A percentile compares a stretch with the other conserved stretches of the same genome.
Conservation (phyloP, 306 rosid genomes). For the Corylus avellana region DNA sequence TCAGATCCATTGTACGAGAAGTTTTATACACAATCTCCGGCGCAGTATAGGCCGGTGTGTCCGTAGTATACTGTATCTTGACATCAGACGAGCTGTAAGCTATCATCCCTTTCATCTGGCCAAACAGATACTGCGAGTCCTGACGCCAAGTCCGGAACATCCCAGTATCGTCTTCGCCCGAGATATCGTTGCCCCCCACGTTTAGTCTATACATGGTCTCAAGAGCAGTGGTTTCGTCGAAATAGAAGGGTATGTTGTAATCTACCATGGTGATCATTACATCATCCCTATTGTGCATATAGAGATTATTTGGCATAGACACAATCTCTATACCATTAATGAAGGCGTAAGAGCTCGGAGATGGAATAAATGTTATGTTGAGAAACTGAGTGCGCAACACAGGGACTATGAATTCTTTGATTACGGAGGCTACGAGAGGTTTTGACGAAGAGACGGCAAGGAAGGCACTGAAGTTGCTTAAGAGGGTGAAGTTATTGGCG, state of each 20-base stretch:
- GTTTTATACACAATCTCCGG: background rate
- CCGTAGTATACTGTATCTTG: background rate
- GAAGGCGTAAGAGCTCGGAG: constrained; percentile 23
- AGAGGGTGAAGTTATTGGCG: constrained; percentile 13
- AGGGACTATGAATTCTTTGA: constrained; percentile 20
- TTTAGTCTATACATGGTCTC: constrained; percentile 27
- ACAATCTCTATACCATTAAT: constrained; percentile 34
- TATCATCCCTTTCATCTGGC: too few relatives aligned
- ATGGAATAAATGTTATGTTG: constrained; percentile 28
- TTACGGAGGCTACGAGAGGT: background rate
- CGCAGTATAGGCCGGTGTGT: constrained; percentile 1
- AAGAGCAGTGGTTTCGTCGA: constrained; percentile 17
- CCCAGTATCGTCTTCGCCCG: constrained; percentile 12
- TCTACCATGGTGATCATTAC: background rate
- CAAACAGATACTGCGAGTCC: background rate
- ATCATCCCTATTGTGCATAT: background rate
- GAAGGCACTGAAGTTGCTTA: constrained; percentile 25
- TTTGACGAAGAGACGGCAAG: background rate
- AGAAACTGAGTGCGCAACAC: background rate
- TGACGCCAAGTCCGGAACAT: constrained; percentile 24
- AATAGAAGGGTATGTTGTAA: background rate
- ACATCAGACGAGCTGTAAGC: rapidly evolving
- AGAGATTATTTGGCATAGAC: constrained; percentile 29
- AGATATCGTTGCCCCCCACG: constrained; percentile 2
- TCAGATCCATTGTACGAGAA: background rate